A percentile compares a stretch with the other conserved stretches of the same genome.
These are phyloP conservation scores for Datura wrightii DNA, from an alignment of 257 asterid genomes.

Conservation along the genomic window DNA sequence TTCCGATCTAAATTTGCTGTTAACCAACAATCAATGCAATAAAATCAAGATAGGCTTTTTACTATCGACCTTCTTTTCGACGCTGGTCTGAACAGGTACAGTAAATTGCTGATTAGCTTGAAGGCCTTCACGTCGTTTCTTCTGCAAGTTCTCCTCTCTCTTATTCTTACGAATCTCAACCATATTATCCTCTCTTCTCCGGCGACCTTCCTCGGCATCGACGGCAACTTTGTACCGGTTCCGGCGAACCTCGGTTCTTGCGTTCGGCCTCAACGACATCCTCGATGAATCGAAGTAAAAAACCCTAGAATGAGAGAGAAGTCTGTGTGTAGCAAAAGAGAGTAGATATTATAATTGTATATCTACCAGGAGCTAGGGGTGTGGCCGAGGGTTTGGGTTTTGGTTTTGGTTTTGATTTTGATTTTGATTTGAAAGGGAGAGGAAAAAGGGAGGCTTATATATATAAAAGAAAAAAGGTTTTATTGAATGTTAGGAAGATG, in stretches of 20 bases:
- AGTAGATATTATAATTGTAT: not conserved
- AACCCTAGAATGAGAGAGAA: not conserved
- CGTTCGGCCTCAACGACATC: conserved; percentile 86
- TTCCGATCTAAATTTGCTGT: not conserved
- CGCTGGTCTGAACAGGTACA: conserved; percentile 50
- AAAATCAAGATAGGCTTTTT: not conserved
- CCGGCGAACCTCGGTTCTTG: conserved; percentile 79
- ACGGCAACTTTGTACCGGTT: conserved; percentile 89
- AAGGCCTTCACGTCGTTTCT: conserved; percentile 92
- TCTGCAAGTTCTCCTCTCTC: conserved; percentile 86
- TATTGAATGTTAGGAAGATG: conserved; percentile 23
- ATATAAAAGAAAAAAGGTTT: conserved; percentile 26
- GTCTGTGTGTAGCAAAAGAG: not conserved
- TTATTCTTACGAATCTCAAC: conserved; percentile 90
- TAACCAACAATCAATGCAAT: not conserved
- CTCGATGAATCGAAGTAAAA: conserved; percentile 15
- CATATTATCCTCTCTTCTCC: conserved; percentile 93
- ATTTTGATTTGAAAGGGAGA: conserved; percentile 41
- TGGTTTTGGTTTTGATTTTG: conserved; percentile 30
- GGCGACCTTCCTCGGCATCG: conserved; percentile 92
- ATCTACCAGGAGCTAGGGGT: conserved; percentile 19
- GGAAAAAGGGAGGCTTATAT: not conserved
- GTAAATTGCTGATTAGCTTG: conserved; percentile 48
- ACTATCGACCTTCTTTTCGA: conserved; percentile 67
- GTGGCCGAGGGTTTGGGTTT: conserved; percentile 33